phyloP scores from a whole-genome alignment of 2,329 filamentous ascomycete species.

The Colletotrichum cuscutae region DNA sequence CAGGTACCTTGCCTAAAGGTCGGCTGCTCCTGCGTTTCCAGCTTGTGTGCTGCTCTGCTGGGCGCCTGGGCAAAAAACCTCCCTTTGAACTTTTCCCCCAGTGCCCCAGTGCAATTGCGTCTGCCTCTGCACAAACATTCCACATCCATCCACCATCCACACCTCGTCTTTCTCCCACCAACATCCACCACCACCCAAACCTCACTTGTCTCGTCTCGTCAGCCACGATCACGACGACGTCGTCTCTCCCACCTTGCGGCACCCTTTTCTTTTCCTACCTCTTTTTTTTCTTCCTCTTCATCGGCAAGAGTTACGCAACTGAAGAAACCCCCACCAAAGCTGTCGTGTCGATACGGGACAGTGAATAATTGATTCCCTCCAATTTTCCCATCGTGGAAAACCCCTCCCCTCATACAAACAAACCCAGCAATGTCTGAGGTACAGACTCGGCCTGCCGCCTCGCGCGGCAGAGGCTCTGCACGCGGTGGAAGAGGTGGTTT shows the following conservation, averaged over 20 bases:
- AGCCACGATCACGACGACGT: slow-evolving; percentile 35
- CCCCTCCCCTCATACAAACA: slow-evolving; percentile 23
- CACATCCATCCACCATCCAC: slow-evolving; percentile 37
- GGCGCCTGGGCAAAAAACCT: slow-evolving; percentile 28
- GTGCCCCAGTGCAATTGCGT: slow-evolving; percentile 19
- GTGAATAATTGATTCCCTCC: slow-evolving; percentile 32
- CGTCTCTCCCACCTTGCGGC: slow-evolving; percentile 30
- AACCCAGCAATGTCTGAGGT: slow-evolving; percentile 84
- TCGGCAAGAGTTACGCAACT: slow-evolving; percentile 40
- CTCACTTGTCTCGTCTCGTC: slow-evolving; percentile 38
- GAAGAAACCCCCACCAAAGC: slow-evolving; percentile 27
- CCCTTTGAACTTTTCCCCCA: slow-evolving; percentile 34
- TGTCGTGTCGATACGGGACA: slow-evolving; percentile 35
- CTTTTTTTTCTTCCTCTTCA: slow-evolving; percentile 37
- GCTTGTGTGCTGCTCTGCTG: neutral
- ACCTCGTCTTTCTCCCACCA: slow-evolving; percentile 35
- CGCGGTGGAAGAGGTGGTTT: slow-evolving; percentile 86
- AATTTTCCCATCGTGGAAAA: slow-evolving; percentile 34
- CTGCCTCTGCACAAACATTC: slow-evolving; percentile 36
- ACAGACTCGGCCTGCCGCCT: slow-evolving; percentile 82
- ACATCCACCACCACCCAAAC: slow-evolving; percentile 36
- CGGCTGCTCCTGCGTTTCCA: neutral
- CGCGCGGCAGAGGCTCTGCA: slow-evolving; percentile 90
- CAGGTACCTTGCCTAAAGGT: neutral
- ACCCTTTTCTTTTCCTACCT: slow-evolving; percentile 39